phyloP scores from a whole-genome alignment of 2,329 filamentous ascomycete species.

The Exophiala alcalophila region DNA sequence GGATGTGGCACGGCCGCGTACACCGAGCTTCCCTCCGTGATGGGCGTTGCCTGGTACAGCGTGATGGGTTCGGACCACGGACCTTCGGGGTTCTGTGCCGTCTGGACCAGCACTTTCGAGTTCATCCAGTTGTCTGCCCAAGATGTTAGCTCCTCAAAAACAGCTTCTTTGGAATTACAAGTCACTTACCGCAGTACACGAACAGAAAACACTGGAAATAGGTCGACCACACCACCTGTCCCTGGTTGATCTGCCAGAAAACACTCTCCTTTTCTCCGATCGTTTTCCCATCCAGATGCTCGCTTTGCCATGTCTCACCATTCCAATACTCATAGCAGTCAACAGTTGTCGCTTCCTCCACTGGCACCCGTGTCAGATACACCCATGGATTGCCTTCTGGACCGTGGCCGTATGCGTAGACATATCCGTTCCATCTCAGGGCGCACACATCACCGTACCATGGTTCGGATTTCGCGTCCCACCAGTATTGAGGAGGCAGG shows the following conservation, averaged over 20 bases:
- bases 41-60: conserved; percentile 28
- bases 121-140: conserved; percentile 28
- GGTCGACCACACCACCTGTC: conserved; percentile 30
- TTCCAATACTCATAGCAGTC: conserved; percentile 32
- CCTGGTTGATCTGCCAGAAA: conserved; percentile 33
- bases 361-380: conserved; percentile 27
- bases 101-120: conserved; percentile 25
- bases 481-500: conserved; percentile 27
- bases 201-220: conserved; percentile 30
- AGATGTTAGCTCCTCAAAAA: neutral
- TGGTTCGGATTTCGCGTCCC: conserved; percentile 29
- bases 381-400: conserved; percentile 28
- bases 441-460: conserved; percentile 32
- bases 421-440: conserved; percentile 20
- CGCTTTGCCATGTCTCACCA: conserved; percentile 25
- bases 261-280: conserved; percentile 30
- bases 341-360: conserved; percentile 22
- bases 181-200: conserved; percentile 29
- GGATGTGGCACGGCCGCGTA: conserved; percentile 32
- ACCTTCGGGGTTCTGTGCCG: conserved; percentile 26
- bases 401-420: conserved; percentile 32
- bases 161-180: neutral
- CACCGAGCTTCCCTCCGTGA: conserved; percentile 23
- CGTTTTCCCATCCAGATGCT: conserved; percentile 16
- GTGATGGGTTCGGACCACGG: conserved; percentile 31